Base-by-base conservation (phyloP, 1,284 basidiomycete genomes). In the Boletus albobrunnescens region DNA sequence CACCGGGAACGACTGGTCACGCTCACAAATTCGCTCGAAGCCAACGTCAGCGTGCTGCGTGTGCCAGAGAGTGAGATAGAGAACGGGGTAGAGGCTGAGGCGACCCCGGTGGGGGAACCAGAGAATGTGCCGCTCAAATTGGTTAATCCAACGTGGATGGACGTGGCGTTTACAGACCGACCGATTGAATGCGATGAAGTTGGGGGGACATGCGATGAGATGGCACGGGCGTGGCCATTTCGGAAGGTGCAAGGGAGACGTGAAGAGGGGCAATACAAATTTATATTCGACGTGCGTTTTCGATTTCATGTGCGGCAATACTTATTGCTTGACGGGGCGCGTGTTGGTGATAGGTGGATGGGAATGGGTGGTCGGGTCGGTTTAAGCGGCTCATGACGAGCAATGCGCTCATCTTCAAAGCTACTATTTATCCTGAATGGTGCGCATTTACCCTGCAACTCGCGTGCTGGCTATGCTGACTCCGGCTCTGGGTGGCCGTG, bases 281-380 rank as follows among this genome's bases (percentile, higher is more conserved):
- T 84, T 60, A 71, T 85, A 36, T 58, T 85, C 20, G 82, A 84
- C 58, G 78, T 47, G 14, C 28, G 41, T 44, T 4, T 26, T 16
- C 8, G 4, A 4, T 14, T 37, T 20, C 31, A 32, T 13, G 19
- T 14, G 19, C 4, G 12, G 12, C 33, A 11, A 13, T 20, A 6
- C 33, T n/a, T 23, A 4, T 4, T 24, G 33, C 14, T 11, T 11
- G 14, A 10, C 7, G 11, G 24, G 31, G 31, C n/a, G 31, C 17
- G 14, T 19, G 6, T 14, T 11, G 6, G 6, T 27, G 14, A 6
- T 31, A 80, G 78, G 65, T 79, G 12, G 81, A 86, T 53, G 84
- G 84, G 3, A 83, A 87, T 53, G 84, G 79, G 1, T 86, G 84
- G 83, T 82, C 78, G 9, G 75, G 79, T 27, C 75, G 84, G 1